Evolutionary conservation across 2,329 filamentous ascomycete genomes (phyloP).

Genomic region (Trichoderma citrinoviride): DNA sequence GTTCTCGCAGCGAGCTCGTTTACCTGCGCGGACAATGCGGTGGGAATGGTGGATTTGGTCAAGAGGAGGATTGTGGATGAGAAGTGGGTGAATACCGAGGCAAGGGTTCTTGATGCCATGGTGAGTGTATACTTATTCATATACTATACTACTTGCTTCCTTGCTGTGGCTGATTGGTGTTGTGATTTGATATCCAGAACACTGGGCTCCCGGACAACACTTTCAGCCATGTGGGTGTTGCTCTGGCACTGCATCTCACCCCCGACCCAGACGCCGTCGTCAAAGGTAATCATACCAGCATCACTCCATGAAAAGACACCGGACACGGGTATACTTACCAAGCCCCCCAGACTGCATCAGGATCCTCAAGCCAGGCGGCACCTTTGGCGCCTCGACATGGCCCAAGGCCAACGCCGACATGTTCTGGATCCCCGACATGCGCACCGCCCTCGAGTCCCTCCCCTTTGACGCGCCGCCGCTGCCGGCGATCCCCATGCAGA

Average conservation of each 20-base stretch:
- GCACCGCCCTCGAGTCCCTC: constrained; percentile 40
- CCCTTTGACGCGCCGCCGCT: constrained; percentile 42
- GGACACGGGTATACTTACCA: not conserved
- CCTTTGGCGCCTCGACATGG: constrained; percentile 40
- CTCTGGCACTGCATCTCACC: constrained; percentile 48
- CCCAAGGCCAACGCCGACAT: constrained; percentile 34
- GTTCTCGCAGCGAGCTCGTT: constrained; percentile 45
- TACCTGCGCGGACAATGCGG: constrained; percentile 49
- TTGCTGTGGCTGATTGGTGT: not conserved
- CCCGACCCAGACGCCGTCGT: constrained; percentile 39
- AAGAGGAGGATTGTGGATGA: constrained; percentile 40
- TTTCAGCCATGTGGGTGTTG: constrained; percentile 46
- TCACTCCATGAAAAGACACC: not conserved
- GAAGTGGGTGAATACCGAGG: constrained; percentile 47
- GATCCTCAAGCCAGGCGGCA: constrained; percentile 40
- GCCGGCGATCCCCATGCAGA: constrained; percentile 39
- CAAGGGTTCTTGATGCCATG: constrained; percentile 46
- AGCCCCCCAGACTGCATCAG: constrained; percentile 34
- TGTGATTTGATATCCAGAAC: constrained; percentile 31
- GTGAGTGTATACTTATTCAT: constrained; percentile 31
- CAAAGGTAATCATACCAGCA: constrained; percentile 26
- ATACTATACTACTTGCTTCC: too few relatives aligned
- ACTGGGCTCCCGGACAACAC: constrained; percentile 39
- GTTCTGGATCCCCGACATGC: constrained; percentile 40
- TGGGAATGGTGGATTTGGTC: constrained; percentile 42